Evolutionary conservation across 2,329 filamentous ascomycete species (phyloP), one percentile per base, ranked within the genome.

Genomic region (Trichothecium sympodiale): DNA sequence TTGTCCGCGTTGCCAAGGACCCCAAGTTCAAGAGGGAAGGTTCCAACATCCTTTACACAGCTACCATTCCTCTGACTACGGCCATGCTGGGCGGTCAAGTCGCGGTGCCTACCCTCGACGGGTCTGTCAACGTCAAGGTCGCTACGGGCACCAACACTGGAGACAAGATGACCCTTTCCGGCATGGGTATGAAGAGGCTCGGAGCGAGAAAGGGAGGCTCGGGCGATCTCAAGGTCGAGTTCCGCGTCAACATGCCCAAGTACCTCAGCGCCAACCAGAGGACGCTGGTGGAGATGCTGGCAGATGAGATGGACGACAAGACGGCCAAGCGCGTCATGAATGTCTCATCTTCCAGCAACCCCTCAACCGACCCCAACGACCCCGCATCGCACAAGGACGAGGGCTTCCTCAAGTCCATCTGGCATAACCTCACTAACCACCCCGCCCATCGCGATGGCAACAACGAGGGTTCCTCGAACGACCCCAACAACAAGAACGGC

Each of bases 211-310:
- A 78, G 38, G 74, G 70, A 23, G 71, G 70, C 28, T 74, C 71
- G 20, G 91, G 91, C 44, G 91, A 98, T 53, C 63, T 98, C 41
- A 81, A 77, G 54, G 87, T 98, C 6, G 89, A 98, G 57, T 98
- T 94, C 71, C 86, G 86, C 57, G 84, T 98, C 31, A 67, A 74
- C 37, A 94, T 96, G 85, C 91, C 91, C 31, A 96, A 94, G 62
- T 95, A 89, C 51, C 69, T 98, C 44, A 86, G 74, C 37, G 74
- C 82, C 31, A 96, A 94, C 62, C 88, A 98, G 65, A 74, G 91
- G 36, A 93, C 85, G 1, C 83, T 98, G 40, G 64, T 94, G 31
- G 91, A 98, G 64, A 89, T 96, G 76, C 74, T 98, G 44, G 91
- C 91, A 6, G 88, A 98, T 50, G 91, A 98, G 64, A 82, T 98